phyloP scores from a whole-genome alignment of 2,329 filamentous ascomycete genomes.

The Cytospora piceicola region DNA sequence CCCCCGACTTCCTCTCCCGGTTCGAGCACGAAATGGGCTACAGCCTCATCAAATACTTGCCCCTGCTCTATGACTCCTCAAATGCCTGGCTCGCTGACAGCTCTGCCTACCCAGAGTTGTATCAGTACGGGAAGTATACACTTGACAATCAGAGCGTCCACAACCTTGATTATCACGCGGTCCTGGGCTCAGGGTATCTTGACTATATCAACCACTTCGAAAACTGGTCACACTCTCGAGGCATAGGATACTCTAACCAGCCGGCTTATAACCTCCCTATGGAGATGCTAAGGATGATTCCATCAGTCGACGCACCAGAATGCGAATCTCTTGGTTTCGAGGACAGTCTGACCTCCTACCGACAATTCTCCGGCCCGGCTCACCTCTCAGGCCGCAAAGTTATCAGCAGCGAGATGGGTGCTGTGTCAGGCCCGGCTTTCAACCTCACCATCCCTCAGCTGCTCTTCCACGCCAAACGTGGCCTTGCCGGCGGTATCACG shows the following conservation, averaged over 20 bases:
- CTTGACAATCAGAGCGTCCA: conserved; percentile 13
- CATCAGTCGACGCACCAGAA: conserved; percentile 45
- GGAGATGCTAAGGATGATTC: conserved; percentile 46
- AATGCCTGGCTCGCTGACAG: conserved; percentile 8
- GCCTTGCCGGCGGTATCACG: conserved; percentile 47
- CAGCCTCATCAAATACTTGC: conserved; percentile 39
- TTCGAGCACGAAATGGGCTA: conserved; percentile 43
- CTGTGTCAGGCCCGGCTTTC: conserved; percentile 35
- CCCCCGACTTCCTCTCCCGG: conserved; percentile 35
- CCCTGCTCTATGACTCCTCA: conserved; percentile 35
- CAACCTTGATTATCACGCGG: conserved; percentile 3
- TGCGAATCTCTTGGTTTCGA: conserved; percentile 45
- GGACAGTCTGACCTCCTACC: conserved; percentile 45
- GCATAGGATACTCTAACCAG: conserved; percentile 44
- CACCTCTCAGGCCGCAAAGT: conserved; percentile 44
- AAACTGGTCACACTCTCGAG: conserved; percentile 40
- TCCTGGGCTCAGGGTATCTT: conserved; percentile 8
- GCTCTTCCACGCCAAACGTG: conserved; percentile 43
- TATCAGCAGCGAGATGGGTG: conserved; percentile 46
- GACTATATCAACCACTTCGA: conserved; percentile 40
- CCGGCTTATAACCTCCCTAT: conserved; percentile 47
- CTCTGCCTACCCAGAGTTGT: conserved; percentile 13
- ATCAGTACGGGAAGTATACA: conserved; percentile 18
- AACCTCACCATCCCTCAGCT: conserved; percentile 36
- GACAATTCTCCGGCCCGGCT: conserved; percentile 45